Evolutionary conservation across 2,329 filamentous ascomycete species (phyloP), one percentile per base, ranked within the genome.

Genomic region (Hawksworthiomyces lignivorus): DNA sequence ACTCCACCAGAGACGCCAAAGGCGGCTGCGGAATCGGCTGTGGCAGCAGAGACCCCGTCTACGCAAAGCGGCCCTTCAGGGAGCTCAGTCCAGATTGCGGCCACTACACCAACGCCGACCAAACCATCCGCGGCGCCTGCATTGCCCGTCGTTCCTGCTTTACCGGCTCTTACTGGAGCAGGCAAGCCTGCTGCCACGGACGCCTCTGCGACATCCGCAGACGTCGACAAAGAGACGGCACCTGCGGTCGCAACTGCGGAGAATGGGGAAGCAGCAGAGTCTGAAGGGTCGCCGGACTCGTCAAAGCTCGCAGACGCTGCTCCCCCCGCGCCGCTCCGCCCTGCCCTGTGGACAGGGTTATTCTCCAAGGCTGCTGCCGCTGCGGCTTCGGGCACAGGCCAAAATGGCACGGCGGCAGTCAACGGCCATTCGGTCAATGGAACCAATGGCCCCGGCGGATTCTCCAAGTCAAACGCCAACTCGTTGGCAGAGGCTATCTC

Each of bases 401-500:
- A 48, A 19, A 57, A 59, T 42, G 57, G 55, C n/a, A 26, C 50
- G 5, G 49, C 37, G 14, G 44, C 52, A 3, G 46, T 49, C n/a
- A 49, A 48, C 1, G 40, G 49, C 5, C 35, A 41, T 24, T 40
- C 48, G n/a, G 46, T 36, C n/a, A 53, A 56, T 28, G 57, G 53
- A 7, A 36, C 42, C 17, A 44, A 51, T 4, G 53, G 54, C 11
- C 36, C 58, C 14, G 54, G 59, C 14, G 53, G 50, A n/a, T 69
- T 73, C 45, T 50, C 63, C 7, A 69, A 69, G 51, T 55, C 65
- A 17, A 72, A 68, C 42, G 57, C 62, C 19, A 79, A 57, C 59
- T 82, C 84, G 15, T 68, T 94, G 39, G 82, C 79, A 4, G 86
- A 96, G 52, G 85, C 86, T 27, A 71, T 98, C 39, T 74, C 74